phyloP scores from a whole-genome alignment of 257 asterid species.

The Nicotiana attenuata region DNA sequence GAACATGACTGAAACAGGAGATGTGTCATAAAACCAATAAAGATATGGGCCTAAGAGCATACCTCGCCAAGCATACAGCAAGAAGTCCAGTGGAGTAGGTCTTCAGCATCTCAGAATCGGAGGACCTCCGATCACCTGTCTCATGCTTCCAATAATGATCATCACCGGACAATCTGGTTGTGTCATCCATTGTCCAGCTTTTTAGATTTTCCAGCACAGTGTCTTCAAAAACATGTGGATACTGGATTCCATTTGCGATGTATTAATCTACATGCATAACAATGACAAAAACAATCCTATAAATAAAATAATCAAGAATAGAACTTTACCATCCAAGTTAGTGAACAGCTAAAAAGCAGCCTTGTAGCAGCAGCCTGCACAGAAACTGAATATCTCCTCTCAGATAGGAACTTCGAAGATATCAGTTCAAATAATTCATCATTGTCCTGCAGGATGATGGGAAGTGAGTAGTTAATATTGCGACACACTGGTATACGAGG shows the following conservation, averaged over 20 bases:
- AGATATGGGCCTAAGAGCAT: conserved; percentile 17
- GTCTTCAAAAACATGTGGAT: conserved; percentile 91
- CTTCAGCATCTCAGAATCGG: conserved; percentile 77
- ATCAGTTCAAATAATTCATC: conserved; percentile 86
- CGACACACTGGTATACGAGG: neutral
- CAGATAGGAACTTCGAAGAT: conserved; percentile 69
- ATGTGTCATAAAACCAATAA: neutral
- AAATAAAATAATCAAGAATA: conserved; percentile 1
- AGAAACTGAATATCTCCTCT: conserved; percentile 60
- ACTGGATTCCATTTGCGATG: conserved; percentile 49
- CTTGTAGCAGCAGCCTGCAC: conserved; percentile 78
- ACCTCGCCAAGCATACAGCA: conserved; percentile 82
- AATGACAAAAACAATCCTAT: conserved; percentile 2
- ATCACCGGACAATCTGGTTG: conserved; percentile 43
- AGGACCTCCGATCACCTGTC: conserved; percentile 47
- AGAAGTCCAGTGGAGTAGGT: conserved; percentile 87
- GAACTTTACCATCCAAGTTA: conserved; percentile 74
- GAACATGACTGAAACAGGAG: neutral
- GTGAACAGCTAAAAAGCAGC: conserved; percentile 89
- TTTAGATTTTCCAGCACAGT: conserved; percentile 69
- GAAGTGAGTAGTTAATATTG: conserved; percentile 9
- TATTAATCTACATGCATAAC: conserved; percentile 21
- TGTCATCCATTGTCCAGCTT: conserved; percentile 90
- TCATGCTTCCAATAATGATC: conserved; percentile 70
- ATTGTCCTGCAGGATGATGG: conserved; percentile 62